Percentiles rank a stretch among this genome's conserved stretches.
Conservation (phyloP, 805 yeast genomes). For the Candida pini region DNA sequence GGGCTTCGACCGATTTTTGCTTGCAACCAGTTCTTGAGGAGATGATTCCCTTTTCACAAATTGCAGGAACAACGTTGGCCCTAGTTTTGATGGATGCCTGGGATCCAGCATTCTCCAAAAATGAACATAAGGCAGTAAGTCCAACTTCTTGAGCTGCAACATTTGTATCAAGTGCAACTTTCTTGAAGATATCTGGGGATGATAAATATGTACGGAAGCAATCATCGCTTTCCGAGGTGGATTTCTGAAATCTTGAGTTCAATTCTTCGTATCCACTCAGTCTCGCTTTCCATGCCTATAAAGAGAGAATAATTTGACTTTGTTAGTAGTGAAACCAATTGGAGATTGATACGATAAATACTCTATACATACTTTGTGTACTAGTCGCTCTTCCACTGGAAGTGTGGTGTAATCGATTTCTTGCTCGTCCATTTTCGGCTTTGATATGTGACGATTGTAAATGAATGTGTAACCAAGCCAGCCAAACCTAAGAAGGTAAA, state of each 20-base stretch:
- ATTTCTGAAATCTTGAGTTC: slow-evolving; percentile 41
- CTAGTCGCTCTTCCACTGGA: slow-evolving; percentile 60
- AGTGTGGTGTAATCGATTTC: slow-evolving; percentile 59
- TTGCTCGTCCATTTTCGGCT: slow-evolving; percentile 23
- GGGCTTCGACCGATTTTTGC: slow-evolving; percentile 54
- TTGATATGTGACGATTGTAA: no score
- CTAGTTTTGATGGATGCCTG: slow-evolving; percentile 37
- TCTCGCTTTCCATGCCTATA: slow-evolving; percentile 75
- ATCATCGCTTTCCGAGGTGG: slow-evolving; percentile 51
- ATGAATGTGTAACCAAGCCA: no score
- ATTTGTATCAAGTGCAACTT: slow-evolving; percentile 68
- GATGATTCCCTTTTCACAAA: slow-evolving; percentile 79
- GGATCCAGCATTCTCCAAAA: slow-evolving; percentile 53
- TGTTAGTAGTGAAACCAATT: not conserved
- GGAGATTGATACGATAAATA: not conserved
- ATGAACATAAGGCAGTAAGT: slow-evolving; percentile 46
- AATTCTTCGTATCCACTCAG: slow-evolving; percentile 71
- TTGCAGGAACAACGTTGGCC: slow-evolving; percentile 35
- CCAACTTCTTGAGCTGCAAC: slow-evolving; percentile 92
- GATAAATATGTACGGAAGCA: slow-evolving; percentile 46
- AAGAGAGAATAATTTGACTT: not conserved
- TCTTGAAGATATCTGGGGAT: slow-evolving; percentile 51
- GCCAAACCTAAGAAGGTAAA: no score
- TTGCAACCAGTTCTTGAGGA: slow-evolving; percentile 75
- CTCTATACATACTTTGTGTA: slow-evolving; percentile 50